These are phyloP conservation scores for Exophiala sp. DNA, from an alignment of 2,329 filamentous ascomycete genomes.

Conservation along the genomic window DNA sequence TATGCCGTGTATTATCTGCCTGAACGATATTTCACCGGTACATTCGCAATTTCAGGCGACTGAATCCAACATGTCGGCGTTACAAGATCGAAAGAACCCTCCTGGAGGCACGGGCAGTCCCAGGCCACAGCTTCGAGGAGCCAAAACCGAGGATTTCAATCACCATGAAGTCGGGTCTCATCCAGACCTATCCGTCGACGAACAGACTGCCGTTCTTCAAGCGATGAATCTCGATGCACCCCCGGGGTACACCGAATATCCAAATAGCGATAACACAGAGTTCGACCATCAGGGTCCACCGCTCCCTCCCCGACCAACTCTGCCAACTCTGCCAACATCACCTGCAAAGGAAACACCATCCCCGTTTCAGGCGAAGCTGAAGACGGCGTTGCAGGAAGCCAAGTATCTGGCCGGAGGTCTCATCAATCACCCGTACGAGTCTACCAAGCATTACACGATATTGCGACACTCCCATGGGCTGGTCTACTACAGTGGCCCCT, in stretches of 20 bases:
- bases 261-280: constrained; percentile 8
- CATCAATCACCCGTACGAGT: constrained; percentile 57
- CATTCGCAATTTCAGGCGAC: no score
- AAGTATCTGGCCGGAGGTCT: constrained; percentile 61
- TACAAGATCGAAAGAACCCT: neutral
- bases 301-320: no score
- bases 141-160: constrained; percentile 18
- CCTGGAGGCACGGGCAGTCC: neutral
- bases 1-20: neutral
- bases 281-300: neutral
- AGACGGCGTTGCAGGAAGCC: constrained; percentile 47
- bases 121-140: constrained; percentile 7
- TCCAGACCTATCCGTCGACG: constrained; percentile 13
- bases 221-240: constrained; percentile 22
- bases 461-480: constrained; percentile 60
- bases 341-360: constrained; percentile 3
- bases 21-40: neutral
- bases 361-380: constrained; percentile 19
- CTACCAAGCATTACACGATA: constrained; percentile 60
- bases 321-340: neutral
- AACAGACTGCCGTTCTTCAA: constrained; percentile 20
- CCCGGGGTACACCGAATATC: constrained; percentile 19
- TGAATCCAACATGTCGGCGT: constrained; percentile 2
- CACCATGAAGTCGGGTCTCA: neutral
- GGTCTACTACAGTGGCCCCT: constrained; percentile 60